Evolutionary conservation across 23 red algal species (phyloP), one percentile per base, ranked within the genome.

Genomic region (Chondrus crispus): DNA sequence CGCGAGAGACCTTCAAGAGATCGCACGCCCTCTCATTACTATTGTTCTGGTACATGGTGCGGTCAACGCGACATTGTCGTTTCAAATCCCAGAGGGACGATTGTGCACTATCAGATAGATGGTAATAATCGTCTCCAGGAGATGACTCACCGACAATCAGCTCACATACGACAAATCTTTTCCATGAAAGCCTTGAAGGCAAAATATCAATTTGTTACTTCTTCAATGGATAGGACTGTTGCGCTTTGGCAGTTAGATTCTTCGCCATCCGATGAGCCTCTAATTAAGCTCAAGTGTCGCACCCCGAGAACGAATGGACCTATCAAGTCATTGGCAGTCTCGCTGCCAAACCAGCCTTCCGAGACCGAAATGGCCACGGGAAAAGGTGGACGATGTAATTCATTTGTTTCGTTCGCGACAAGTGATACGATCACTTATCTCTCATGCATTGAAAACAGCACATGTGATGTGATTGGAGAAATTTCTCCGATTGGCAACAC

Each of bases 211-310:
- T 2, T 42, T 77, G 63, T 54, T 30, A 62, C 85, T 46, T 76
- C 60, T 60, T 89, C 85, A 42, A 89, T 79, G 85, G 85, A 89
- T 52, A 66, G 85, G 3, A 76, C 85, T 20, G 37, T 79, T 35
- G 66, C 85, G 63, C 39, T 58, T 39, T 89, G 85, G 85, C 35
- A 47, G 35, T 24, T 89, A 13, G 40, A 40, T 2, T 22, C 46
- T 14, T 44, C 30, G 2, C 40, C 53, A 22, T 19, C 37, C 16
- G 1, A 35, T 44, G 26, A 42, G 12, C 66, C 66, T 19, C 11
- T 47, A 62, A n/a, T 75, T 46, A 35, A 49, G 28, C 60, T 46
- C n/a, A 66, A 66, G 7, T 66, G 8, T 66, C 64, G 85, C 53
- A 54, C 64, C 4, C 49, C 77, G 9, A 45, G 85, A 20, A 89